Base-by-base conservation (phyloP, 139 green algal genomes). In the Chlamydomonas sp. region DNA sequence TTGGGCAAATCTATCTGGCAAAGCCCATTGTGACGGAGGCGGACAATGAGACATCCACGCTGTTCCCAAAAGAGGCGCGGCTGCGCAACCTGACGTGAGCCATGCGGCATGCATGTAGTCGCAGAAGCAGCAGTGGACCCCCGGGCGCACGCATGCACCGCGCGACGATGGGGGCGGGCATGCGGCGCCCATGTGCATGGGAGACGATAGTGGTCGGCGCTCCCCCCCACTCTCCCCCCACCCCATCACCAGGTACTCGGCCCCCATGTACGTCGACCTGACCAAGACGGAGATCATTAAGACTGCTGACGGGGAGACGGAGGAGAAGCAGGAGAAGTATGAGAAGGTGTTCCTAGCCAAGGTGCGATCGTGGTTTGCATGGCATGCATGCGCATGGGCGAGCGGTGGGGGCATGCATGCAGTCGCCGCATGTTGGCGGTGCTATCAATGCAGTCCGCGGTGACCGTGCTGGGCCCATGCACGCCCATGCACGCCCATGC, bases 51-150 rank as follows among this genome's bases (percentile, higher is more conserved):
- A 94, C 89, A 30, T 71, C 66, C 1, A 84, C 86, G 8, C 74
- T 99, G 22, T 98, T 98, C 69, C 95, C 95, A 22, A 95, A 95
- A 63, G 93, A 98, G 72, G 94, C 95, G 0, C 81, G 95, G 13
- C 83, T 99, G 36, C 80, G 95, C 33, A 97, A 97, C 82, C 81
- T 99, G 22, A 99, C 95, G 77, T 90, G 74, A 83, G 76, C 59
- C 54, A 63, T 63, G 54, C 54, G n/a, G 58, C 30, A 39, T 30
- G 31, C 30, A 66, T 38, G 31, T 16, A 39, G 16, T 47, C 58
- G 38, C 31, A 66, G 20, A 47, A 36, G 22, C 10, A 66, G n/a
- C 58, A 69, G n/a, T n/a, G n/a, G n/a, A n/a, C n/a, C n/a, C n/a
- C n/a, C n/a, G n/a, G n/a, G n/a, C n/a, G n/a, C 30, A 38, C 58